Evolutionary conservation across 2,329 filamentous ascomycete genomes (phyloP).

Genomic region (Beauveria medogensis): DNA sequence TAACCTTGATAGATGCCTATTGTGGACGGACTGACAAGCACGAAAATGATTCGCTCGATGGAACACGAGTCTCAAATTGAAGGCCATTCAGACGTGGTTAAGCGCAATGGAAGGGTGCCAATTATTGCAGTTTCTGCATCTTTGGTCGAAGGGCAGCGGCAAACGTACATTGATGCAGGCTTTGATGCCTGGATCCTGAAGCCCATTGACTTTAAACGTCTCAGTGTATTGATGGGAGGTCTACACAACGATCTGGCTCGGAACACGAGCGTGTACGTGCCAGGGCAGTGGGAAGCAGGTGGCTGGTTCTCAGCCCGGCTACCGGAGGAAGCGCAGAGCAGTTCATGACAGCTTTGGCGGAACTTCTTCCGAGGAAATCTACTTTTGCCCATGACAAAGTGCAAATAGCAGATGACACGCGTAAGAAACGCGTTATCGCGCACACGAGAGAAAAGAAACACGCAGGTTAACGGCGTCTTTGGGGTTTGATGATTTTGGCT

Average conservation of each 20-base stretch:
- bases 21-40: slow-evolving; percentile 72
- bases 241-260: slow-evolving; percentile 55
- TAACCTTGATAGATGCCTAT: slow-evolving; percentile 67
- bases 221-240: slow-evolving; percentile 60
- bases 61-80: slow-evolving; percentile 46
- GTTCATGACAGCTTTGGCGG: not conserved
- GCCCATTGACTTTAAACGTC: slow-evolving; percentile 71
- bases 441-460: not conserved
- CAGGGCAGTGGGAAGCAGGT: slow-evolving; percentile 74
- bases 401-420: not conserved
- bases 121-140: slow-evolving; percentile 86
- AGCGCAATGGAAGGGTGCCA: slow-evolving; percentile 58
- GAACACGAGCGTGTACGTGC: slow-evolving; percentile 55
- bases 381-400: not conserved
- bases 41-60: slow-evolving; percentile 71
- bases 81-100: slow-evolving; percentile 50
- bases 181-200: slow-evolving; percentile 92
- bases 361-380: not conserved
- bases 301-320: slow-evolving; percentile 59
- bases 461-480: not conserved
- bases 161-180: slow-evolving; percentile 65
- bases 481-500: not conserved
- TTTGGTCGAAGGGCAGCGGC: slow-evolving; percentile 59
- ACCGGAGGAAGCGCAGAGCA: not conserved
- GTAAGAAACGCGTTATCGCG: not conserved